Conservation (phyloP, 2,329 filamentous ascomycete genomes). For the Trichoderma sp. region DNA sequence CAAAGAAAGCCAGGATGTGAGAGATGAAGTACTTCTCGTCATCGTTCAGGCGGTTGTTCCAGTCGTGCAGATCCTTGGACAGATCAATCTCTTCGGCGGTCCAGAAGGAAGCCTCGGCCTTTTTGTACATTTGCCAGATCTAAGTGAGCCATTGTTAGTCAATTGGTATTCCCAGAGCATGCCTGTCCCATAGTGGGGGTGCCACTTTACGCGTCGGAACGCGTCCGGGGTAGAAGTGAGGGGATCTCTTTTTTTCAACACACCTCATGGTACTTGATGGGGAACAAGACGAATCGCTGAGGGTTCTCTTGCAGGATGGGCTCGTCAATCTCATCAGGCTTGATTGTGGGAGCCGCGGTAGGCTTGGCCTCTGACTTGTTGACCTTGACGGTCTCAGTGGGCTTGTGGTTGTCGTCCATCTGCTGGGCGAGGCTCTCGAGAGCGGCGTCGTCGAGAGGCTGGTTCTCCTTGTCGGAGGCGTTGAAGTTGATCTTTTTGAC, state of each 20-base stretch:
- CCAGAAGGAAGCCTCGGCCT: conserved; percentile 99
- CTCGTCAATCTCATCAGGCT: conserved; percentile 76
- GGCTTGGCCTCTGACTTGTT: conserved; percentile 33
- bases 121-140: conserved; percentile 99
- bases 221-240: conserved; percentile 36
- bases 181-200: conserved; percentile 26
- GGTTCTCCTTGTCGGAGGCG: conserved; percentile 79
- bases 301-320: conserved; percentile 94
- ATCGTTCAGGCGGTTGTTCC: conserved; percentile 96
- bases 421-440: conserved; percentile 56
- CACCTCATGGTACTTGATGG: conserved; percentile 99
- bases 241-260: conserved; percentile 42
- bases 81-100: conserved; percentile 99
- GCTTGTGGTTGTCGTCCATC: conserved; percentile 63
- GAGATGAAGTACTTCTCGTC: conserved; percentile 99
- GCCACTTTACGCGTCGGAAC: conserved; percentile 69
- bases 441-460: conserved; percentile 53
- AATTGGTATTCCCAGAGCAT: conserved; percentile 15
- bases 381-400: conserved; percentile 49
- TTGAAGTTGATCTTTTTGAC: conserved; percentile 86
- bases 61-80: conserved; percentile 98
- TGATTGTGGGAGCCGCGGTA: conserved; percentile 53
- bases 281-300: conserved; percentile 94
- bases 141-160: conserved; percentile 49
- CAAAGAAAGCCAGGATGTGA: conserved; percentile 98